phyloP scores from a whole-genome alignment of 2,329 filamentous ascomycete genomes.

The Biscogniauxia sp. region DNA sequence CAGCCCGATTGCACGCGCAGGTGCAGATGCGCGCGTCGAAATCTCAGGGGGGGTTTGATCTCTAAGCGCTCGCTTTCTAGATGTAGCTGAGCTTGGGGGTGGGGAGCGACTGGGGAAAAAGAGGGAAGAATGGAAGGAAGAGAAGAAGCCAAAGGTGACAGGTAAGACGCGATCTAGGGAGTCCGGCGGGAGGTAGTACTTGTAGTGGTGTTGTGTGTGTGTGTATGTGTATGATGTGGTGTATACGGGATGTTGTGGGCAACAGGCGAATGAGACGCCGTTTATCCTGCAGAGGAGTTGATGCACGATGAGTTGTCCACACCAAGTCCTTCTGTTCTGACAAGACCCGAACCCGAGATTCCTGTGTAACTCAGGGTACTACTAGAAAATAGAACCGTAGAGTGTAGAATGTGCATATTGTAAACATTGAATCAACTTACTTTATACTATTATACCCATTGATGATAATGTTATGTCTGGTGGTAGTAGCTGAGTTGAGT shows the following conservation, averaged over 20 bases:
- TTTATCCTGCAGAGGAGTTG: constrained; percentile 8
- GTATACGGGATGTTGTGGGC: constrained; percentile 2
- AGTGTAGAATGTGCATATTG: not conserved
- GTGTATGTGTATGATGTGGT: constrained; percentile 8
- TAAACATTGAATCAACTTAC: not conserved
- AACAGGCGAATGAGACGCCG: constrained; percentile 11
- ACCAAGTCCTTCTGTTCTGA: constrained; percentile 1
- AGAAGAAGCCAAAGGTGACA: not conserved
- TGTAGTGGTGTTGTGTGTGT: constrained; percentile 2
- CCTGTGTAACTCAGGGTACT: constrained; percentile 2
- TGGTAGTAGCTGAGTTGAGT: not conserved
- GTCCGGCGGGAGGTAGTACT: not conserved
- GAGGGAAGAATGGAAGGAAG: not conserved
- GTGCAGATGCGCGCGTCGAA: constrained; percentile 8
- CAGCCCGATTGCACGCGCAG: constrained; percentile 6
- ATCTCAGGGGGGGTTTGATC: not conserved
- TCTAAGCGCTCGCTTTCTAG: constrained; percentile 1
- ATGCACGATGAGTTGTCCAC: constrained; percentile 22
- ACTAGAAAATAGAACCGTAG: constrained; percentile 5
- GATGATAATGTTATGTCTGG: not conserved
- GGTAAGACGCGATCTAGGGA: not conserved
- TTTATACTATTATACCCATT: not conserved
- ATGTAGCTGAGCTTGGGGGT: not conserved
- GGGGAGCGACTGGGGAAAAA: not conserved
- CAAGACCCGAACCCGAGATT: constrained; percentile 7